phyloP scores from a whole-genome alignment of 768 basidiomycete genomes.

The Hemileccinum impolitum region DNA sequence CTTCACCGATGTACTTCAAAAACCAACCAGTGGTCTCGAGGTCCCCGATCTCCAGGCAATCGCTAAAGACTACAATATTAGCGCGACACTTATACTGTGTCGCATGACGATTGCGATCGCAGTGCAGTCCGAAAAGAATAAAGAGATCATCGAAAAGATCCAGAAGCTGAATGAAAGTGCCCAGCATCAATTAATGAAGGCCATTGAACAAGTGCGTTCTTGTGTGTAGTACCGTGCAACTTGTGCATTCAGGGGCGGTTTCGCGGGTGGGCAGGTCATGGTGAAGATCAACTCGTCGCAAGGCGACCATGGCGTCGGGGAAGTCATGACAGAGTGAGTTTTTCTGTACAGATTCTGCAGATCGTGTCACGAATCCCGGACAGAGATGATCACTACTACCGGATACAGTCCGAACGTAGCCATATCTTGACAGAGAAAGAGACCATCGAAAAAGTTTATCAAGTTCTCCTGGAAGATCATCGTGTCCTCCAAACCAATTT shows the following conservation, averaged over 20 bases:
- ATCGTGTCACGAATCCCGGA: constrained; percentile 10
- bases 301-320: constrained; percentile 47
- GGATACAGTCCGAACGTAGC: constrained; percentile 76
- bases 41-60: constrained; percentile 87
- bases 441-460: constrained; percentile 78
- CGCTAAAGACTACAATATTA: constrained; percentile 68
- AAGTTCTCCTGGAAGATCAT: constrained; percentile 72
- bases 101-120: constrained; percentile 81
- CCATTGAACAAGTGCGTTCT: constrained; percentile 79
- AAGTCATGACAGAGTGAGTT: constrained; percentile 79
- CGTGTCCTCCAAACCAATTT: constrained; percentile 67
- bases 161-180: constrained; percentile 78
- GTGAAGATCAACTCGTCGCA: constrained; percentile 56
- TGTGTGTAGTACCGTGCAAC: neutral
- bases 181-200: constrained; percentile 89
- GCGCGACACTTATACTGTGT: constrained; percentile 71
- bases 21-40: constrained; percentile 70
- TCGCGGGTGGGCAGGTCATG: constrained; percentile 64
- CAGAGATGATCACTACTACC: constrained; percentile 88
- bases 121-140: constrained; percentile 86
- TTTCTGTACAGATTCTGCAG: constrained; percentile 1
- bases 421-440: constrained; percentile 82
- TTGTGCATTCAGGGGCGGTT: neutral
- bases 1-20: constrained; percentile 78
- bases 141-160: constrained; percentile 86